Conservation (phyloP, 2,329 filamentous ascomycete species). For the Lithohypha guttulata region DNA sequence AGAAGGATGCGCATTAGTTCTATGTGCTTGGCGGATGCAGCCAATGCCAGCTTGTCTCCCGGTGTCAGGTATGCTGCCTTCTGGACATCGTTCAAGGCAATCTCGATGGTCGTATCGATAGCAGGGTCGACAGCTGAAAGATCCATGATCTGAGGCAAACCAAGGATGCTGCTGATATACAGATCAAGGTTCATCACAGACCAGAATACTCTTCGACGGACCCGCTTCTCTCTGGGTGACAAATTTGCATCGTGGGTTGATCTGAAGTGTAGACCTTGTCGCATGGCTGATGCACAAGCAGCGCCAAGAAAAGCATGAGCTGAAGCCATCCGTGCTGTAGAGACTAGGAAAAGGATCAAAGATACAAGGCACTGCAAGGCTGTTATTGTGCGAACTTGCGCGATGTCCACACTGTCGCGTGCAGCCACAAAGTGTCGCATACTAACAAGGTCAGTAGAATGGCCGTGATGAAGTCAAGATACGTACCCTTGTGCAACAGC, state of each 20-base stretch:
- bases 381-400: slow-evolving; percentile 11
- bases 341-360: slow-evolving; percentile 16
- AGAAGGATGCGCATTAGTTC: slow-evolving; percentile 13
- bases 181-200: slow-evolving; percentile 17
- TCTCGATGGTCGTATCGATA: slow-evolving; percentile 9
- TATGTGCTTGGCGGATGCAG: slow-evolving; percentile 15
- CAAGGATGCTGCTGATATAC: slow-evolving; percentile 14
- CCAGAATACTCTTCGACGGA: slow-evolving; percentile 14
- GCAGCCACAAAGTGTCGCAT: slow-evolving; percentile 15
- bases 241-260: slow-evolving; percentile 11
- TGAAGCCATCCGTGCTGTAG: slow-evolving; percentile 14
- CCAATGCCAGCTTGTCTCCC: slow-evolving; percentile 10
- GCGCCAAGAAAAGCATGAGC: slow-evolving; percentile 13
- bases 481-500: slow-evolving; percentile 16
- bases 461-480: not conserved
- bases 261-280: slow-evolving; percentile 14
- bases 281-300: slow-evolving; percentile 13
- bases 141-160: slow-evolving; percentile 15
- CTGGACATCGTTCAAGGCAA: not conserved
- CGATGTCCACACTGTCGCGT: slow-evolving; percentile 14
- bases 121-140: slow-evolving; percentile 15
- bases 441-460: slow-evolving; percentile 4
- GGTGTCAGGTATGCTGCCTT: slow-evolving; percentile 9
- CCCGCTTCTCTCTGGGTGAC: slow-evolving; percentile 6
- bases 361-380: slow-evolving; percentile 12